Evolutionary conservation across 768 basidiomycete genomes (phyloP).

Genomic region (Tylopilus intermedius): DNA sequence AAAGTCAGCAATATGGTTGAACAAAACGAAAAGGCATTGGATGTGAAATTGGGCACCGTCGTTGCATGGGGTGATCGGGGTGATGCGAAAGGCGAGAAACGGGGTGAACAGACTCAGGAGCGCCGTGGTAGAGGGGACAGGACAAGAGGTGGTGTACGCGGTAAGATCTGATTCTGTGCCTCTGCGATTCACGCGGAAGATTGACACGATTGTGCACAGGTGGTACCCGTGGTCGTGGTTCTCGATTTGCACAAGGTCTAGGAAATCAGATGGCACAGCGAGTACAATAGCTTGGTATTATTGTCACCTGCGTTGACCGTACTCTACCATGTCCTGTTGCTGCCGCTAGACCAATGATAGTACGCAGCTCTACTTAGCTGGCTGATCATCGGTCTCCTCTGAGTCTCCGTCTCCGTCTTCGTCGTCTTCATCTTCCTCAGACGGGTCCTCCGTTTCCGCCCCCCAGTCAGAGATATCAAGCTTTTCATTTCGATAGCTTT

Average conservation of each 20-base stretch:
- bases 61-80: slow-evolving; percentile 51
- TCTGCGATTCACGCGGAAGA: background rate
- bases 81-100: slow-evolving; percentile 62
- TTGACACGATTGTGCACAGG: slow-evolving; percentile 34
- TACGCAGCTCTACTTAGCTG: background rate
- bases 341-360: background rate
- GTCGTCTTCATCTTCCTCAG: slow-evolving; percentile 20
- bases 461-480: slow-evolving; percentile 57
- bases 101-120: slow-evolving; percentile 74
- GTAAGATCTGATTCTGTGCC: slow-evolving; percentile 33
- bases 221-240: slow-evolving; percentile 66
- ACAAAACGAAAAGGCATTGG: slow-evolving; percentile 86
- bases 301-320: background rate
- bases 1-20: slow-evolving; percentile 83
- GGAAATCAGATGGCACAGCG: slow-evolving; percentile 67
- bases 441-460: slow-evolving; percentile 28
- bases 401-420: slow-evolving; percentile 19
- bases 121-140: slow-evolving; percentile 69
- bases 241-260: slow-evolving; percentile 78
- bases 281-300: slow-evolving; percentile 15
- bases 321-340: slow-evolving; percentile 1
- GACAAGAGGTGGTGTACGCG: slow-evolving; percentile 51
- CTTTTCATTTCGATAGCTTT: slow-evolving; percentile 51
- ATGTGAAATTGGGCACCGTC: slow-evolving; percentile 71
- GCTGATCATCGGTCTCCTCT: slow-evolving; percentile 9